Base-by-base conservation (phyloP, 345 rosid genomes). In the Heritiera littoralis region DNA sequence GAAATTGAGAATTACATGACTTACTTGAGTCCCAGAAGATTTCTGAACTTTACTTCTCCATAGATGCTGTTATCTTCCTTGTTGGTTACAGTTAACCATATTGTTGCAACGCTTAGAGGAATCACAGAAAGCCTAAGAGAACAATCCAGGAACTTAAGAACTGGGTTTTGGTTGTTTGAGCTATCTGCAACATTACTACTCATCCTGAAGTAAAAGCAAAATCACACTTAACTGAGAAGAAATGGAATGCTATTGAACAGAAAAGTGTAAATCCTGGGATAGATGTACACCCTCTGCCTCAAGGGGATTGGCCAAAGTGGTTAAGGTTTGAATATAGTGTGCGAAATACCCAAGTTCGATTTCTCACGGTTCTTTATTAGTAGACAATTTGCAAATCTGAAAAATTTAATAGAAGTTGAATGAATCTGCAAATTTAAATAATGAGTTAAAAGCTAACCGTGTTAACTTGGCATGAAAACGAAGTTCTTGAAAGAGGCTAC, bases 11-110 rank as follows among this genome's bases (percentile, higher is more conserved):
- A 9, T 0, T 38, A 35, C 38, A 35, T 35, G 38, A 35, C 38
- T 85, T 87, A 94, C 98, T 87, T 89, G 93, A 95, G 94, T 72
- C 96, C 98, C 73, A 80, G 30, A 80, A 95, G 80, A 76, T 87
- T 83, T 82, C 56, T 83, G 89, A 76, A 91, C 75, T 86, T 85
- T 41, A 93, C 30, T 17, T 68, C 72, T 48, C 98, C 98, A 78
- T 83, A 93, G 84, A 63, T 84, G 88, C 80, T 79, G 80, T 90
- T 89, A 23, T 88, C 86, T 61, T 93, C 91, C 43, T 83, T 89
- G 79, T 89, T 90, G 30, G 97, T 89, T 51, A 89, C 90, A 68
- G 94, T 91, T 74, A 95, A 75, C 93, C 97, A 93, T 51, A 95
- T 86, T 85, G 95, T 79, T 74, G 88, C 93, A 80, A 83, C 85